Evolutionary conservation across 768 basidiomycete genomes (phyloP), one percentile per base, ranked within the genome.

Genomic region (Naganishia vaughanmartiniae): DNA sequence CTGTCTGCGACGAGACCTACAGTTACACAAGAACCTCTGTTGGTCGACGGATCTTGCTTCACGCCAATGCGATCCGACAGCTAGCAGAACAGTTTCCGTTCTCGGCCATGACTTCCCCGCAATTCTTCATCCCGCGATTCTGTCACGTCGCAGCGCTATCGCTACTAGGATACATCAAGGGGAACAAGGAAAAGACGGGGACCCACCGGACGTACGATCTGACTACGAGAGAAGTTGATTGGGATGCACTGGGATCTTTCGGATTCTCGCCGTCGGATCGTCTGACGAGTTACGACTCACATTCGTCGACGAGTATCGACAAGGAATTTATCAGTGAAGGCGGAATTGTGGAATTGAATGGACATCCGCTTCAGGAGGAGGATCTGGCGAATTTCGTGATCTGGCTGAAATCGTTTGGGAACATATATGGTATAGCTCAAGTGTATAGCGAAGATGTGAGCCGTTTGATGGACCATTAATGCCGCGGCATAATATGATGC

Each of bases 61-160:
- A 72, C 36, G 71, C 71, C 24, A 67, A 72, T 51, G 66, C 71
- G 12, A 58, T 72, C 51, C 66, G 66, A 26, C 55, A 58, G 19
- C 34, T 53, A 17, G 66, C 65, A 11, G 65, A 66, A 26, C 36
- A 54, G 24, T 55, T 71, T 51, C 65, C 65, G 28, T 60, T 66
- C 46, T 63, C 54, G 1, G 51, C 65, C 10, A 70, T 70, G 69
- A 39, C 48, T 30, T 54, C 53, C 12, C 70, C 70, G 34, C 65
- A 54, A 36, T 57, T 71, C 46, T 71, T 57, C 65, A 54, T 71
- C 26, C 54, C 65, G 4, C 31, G 53, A 24, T 71, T 56, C 39
- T 46, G 66, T 19, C 65, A 71, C 36, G 51, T 42, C 54, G 70
- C 70, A n/a, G 70, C 53, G 11, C 42, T 65, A 28, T 54, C 55